Base-by-base conservation (phyloP, 1,284 basidiomycete species). In the Lignosus rhinocerotis region DNA sequence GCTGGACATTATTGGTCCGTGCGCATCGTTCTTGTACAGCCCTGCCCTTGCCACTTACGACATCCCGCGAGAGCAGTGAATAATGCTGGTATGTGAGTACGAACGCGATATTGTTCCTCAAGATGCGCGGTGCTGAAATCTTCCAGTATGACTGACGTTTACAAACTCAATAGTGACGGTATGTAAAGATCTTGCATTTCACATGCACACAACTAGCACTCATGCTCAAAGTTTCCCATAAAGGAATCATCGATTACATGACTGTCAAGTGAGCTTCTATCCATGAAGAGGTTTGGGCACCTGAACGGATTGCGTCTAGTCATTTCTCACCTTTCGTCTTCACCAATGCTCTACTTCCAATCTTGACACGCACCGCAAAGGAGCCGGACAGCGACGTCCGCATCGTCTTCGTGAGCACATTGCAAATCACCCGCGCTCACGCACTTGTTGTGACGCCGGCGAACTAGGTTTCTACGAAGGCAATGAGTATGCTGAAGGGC, bases 341-440 rank as follows among this genome's bases (percentile, higher is more conserved):
- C 51, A 84, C 81, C 3, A 71, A 71, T 19, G 73, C 73, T 11
- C 74, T 86, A 3, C 74, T 84, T 41, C 80, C 82, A 2, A 66
- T 84, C 6, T 64, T 85, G 32, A 73, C 72, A 36, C 71, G 75
- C 51, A 84, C 84, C 0, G 76, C 80, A 1, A 67, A 73, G 25
- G 67, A 77, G 53, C 73, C 76, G 3, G 72, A 70, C 21, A 71
- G 77, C 0, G 83, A 85, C 58, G 81, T 85, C 49, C 80, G 84
- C 30, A 71, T 86, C 30, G 73, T 85, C 9, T 75, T 77, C 49
- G 84, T 85, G 45, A 49, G 78, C 17, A 11, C 16, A 25, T 30
- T 10, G 12, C 12, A 6, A 14, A 11, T 14, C 11, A 45, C 3
- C 3, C 6, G 1, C 16, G 5, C 5, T 10, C 11, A 43, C n/a